Evolutionary conservation across 2,329 filamentous ascomycete species (phyloP).

Genomic region (Thermothelomyces thermophilus): DNA sequence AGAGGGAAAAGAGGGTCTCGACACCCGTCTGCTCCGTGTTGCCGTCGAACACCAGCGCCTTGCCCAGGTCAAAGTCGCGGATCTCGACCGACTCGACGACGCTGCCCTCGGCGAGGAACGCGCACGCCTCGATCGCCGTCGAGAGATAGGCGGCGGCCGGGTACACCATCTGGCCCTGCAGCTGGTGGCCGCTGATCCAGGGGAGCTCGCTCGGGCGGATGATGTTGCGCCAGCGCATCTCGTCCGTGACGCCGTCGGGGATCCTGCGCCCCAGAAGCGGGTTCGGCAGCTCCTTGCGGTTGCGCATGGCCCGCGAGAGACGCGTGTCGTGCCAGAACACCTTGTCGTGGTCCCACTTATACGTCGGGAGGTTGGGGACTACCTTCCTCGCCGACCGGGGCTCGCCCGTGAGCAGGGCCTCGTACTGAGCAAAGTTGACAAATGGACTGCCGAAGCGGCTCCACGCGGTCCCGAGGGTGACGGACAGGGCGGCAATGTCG

Average conservation of each 20-base stretch:
- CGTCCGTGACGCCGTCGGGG: neutral
- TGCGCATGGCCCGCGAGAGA: neutral
- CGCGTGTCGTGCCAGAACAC: neutral
- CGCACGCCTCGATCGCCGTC: conserved; percentile 37
- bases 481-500: conserved; percentile 9
- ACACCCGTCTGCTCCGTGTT: conserved; percentile 7
- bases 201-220: conserved; percentile 11
- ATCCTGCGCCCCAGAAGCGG: neutral
- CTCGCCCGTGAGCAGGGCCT: neutral
- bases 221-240: conserved; percentile 16
- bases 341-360: neutral
- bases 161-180: conserved; percentile 36
- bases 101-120: neutral
- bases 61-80: conserved; percentile 17
- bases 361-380: neutral
- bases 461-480: conserved; percentile 11
- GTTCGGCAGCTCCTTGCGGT: neutral
- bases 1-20: conserved; percentile 7
- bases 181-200: conserved; percentile 36
- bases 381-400: neutral
- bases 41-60: conserved; percentile 12
- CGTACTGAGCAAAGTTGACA: conserved; percentile 7
- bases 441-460: neutral
- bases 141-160: conserved; percentile 39
- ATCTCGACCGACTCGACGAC: neutral